Percentiles rank a stretch among this genome's conserved stretches.
Conservation (phyloP, 2,329 filamentous ascomycete species). For the Mollisiaceae sp. region DNA sequence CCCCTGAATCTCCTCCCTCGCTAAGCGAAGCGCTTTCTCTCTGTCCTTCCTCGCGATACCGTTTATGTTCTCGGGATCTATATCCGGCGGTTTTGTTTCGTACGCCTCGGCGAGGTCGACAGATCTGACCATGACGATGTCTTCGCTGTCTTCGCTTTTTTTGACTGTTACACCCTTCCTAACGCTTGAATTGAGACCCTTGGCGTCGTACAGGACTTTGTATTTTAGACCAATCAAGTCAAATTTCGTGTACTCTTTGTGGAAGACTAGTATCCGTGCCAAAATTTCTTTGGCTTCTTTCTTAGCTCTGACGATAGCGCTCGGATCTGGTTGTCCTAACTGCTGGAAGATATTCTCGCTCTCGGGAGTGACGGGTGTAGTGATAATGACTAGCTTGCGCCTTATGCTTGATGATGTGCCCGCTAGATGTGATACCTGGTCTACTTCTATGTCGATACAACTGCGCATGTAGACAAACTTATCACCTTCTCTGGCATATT, state of each 20-base stretch:
- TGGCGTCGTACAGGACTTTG: not conserved
- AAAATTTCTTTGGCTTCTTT: not conserved
- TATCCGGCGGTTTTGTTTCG: not conserved
- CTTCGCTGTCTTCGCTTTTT: not conserved
- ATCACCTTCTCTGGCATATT: not conserved
- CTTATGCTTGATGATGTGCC: not conserved
- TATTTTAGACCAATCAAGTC: not conserved
- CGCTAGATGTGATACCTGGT: not conserved
- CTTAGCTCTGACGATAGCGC: not conserved
- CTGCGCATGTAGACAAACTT: not conserved
- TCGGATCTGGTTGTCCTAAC: not conserved
- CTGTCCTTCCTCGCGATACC: not conserved
- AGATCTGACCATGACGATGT: not conserved
- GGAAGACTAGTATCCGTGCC: not conserved
- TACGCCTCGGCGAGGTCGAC: not conserved
- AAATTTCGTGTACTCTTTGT: not conserved
- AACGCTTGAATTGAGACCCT: not conserved
- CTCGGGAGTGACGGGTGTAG: not conserved
- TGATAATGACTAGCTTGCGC: not conserved
- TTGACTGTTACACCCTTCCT: not conserved
- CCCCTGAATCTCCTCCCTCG: slow-evolving; percentile 11
- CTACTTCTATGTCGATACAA: not conserved
- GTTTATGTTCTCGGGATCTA: not conserved
- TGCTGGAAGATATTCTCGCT: not conserved
- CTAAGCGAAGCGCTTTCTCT: slow-evolving; percentile 6